These are phyloP conservation scores for Dothidotthia symphoricarpi DNA, from an alignment of 2,329 filamentous ascomycete genomes.

Conservation along the genomic window DNA sequence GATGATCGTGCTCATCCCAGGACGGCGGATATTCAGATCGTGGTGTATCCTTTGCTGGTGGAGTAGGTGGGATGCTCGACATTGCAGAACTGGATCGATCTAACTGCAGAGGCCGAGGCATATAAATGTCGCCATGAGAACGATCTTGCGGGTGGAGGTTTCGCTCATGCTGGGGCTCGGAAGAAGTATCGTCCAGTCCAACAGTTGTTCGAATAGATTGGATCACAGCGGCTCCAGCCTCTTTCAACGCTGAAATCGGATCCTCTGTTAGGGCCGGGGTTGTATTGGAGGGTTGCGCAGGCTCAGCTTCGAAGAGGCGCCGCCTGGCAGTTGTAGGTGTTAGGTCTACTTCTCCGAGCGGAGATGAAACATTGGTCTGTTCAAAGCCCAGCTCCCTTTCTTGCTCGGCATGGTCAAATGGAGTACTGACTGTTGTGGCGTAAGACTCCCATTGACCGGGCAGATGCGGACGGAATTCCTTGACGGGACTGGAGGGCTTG, in stretches of 20 bases:
- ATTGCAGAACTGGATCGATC: constrained; percentile 38
- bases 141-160: constrained; percentile 5
- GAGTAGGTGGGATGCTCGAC: constrained; percentile 46
- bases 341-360: constrained; percentile 33
- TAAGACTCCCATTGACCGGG: constrained; percentile 57
- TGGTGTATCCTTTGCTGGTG: constrained; percentile 47
- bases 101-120: constrained; percentile 40
- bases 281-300: constrained; percentile 5
- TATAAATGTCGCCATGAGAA: constrained; percentile 36
- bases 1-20: constrained; percentile 42
- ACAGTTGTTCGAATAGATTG: constrained; percentile 46
- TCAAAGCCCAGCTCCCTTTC: constrained; percentile 27
- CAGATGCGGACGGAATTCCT: constrained; percentile 51
- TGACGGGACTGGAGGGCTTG: constrained; percentile 39
- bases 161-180: constrained; percentile 12
- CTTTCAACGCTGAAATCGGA: constrained; percentile 47
- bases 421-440: constrained; percentile 41
- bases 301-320: constrained; percentile 20
- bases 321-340: constrained; percentile 41
- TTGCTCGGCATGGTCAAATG: constrained; percentile 27
- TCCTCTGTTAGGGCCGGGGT: constrained; percentile 13
- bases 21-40: constrained; percentile 31
- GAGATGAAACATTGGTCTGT: constrained; percentile 6
- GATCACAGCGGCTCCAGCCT: constrained; percentile 50
- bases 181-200: constrained; percentile 28